phyloP scores from a whole-genome alignment of 805 yeast genomes.

The Barnettozyma californica region DNA sequence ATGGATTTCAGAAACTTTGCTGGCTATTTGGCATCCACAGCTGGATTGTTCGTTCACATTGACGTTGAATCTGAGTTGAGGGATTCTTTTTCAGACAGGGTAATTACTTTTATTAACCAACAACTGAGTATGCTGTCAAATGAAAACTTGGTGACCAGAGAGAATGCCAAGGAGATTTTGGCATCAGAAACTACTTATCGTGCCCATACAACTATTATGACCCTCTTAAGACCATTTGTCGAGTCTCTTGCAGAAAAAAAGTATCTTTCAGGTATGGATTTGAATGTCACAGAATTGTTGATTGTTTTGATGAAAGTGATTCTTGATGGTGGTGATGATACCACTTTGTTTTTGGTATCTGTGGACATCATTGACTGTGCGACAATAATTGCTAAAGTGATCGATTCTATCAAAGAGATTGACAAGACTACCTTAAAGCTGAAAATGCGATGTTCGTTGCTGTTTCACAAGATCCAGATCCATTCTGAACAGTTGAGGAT shows the following conservation, averaged over 20 bases:
- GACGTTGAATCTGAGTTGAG: conserved; percentile 23
- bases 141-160: conserved; percentile 51
- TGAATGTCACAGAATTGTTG: conserved; percentile 43
- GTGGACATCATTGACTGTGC: conserved; percentile 27
- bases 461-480: conserved; percentile 31
- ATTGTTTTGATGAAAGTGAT: conserved; percentile 40
- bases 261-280: conserved; percentile 24
- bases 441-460: conserved; percentile 39
- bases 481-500: conserved; percentile 31
- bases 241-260: conserved; percentile 26
- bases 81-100: conserved; percentile 30
- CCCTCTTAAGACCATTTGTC: conserved; percentile 36
- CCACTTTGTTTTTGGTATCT: conserved; percentile 29
- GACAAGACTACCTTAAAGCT: conserved; percentile 27
- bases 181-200: conserved; percentile 60
- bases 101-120: conserved; percentile 44
- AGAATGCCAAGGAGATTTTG: conserved; percentile 66
- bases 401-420: conserved; percentile 11
- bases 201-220: conserved; percentile 44
- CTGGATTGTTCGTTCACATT: conserved; percentile 51
- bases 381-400: conserved; percentile 14
- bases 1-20: conserved; percentile 59
- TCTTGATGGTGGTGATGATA: conserved; percentile 29
- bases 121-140: conserved; percentile 46
- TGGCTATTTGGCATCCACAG: conserved; percentile 65